A percentile compares a stretch with the other conserved stretches of the same genome.
These are phyloP conservation scores for Papiliotrema nemorosa DNA, from an alignment of 1,284 basidiomycete genomes.

Conservation along the genomic window DNA sequence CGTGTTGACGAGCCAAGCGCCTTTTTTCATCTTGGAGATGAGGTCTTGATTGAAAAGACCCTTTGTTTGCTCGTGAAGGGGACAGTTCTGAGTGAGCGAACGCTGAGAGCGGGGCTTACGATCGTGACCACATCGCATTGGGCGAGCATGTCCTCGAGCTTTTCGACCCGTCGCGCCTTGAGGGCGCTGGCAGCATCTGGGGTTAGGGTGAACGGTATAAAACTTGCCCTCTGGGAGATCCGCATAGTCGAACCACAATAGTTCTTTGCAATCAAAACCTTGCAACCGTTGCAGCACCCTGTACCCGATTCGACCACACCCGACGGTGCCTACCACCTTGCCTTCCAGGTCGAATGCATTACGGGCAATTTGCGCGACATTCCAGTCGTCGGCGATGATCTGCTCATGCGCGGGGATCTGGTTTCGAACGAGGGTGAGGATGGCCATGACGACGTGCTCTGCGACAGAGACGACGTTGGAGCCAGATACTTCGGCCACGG, in stretches of 20 bases:
- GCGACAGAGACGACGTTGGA: constrained; percentile 81
- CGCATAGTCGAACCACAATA: constrained; percentile 89
- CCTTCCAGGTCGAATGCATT: constrained; percentile 83
- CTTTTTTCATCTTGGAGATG: constrained; percentile 84
- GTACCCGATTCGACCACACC: constrained; percentile 82
- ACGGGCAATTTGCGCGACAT: constrained; percentile 74
- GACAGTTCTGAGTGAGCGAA: constrained; percentile 60
- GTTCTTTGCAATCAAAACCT: constrained; percentile 86
- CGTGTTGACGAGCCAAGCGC: constrained; percentile 87
- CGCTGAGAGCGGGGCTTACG: constrained; percentile 13
- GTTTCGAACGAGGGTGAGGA: constrained; percentile 78
- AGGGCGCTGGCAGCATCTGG: constrained; percentile 66
- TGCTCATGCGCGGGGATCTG: constrained; percentile 64
- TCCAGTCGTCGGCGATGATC: constrained; percentile 79
- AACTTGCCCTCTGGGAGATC: constrained; percentile 64
- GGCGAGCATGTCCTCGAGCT: constrained; percentile 80
- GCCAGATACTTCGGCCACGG: constrained; percentile 78
- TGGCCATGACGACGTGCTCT: constrained; percentile 73
- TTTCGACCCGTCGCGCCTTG: constrained; percentile 70
- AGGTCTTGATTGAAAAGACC: constrained; percentile 79
- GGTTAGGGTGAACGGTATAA: background rate
- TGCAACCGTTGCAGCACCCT: constrained; percentile 81
- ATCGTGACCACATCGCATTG: constrained; percentile 52
- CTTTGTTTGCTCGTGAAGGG: constrained; percentile 80
- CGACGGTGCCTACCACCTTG: constrained; percentile 87